Evolutionary conservation across 768 basidiomycete genomes (phyloP).

Genomic region (Rhodosporidiobolus sp.): DNA sequence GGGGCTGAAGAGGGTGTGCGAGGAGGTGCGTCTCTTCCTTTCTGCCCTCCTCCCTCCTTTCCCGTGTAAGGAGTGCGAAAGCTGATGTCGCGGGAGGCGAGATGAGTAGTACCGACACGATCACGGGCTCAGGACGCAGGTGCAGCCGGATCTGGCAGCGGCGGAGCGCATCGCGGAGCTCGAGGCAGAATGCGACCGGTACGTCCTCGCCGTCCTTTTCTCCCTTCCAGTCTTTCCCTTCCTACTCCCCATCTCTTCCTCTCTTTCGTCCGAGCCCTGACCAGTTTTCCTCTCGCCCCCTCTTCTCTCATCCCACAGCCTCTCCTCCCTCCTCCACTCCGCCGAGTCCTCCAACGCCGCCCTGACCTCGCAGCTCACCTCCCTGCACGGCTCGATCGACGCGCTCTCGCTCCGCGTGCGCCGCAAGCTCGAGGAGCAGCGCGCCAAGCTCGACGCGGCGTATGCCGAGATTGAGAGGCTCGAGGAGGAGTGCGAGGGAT

Average conservation of each 20-base stretch:
- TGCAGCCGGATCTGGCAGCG: too few relatives aligned
- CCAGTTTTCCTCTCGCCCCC: background rate
- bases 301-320: background rate
- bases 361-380: constrained; percentile 6
- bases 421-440: constrained; percentile 16
- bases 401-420: constrained; percentile 10
- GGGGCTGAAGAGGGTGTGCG: background rate
- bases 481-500: background rate
- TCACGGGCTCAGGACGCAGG: background rate
- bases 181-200: constrained; percentile 20
- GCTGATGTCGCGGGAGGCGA: background rate
- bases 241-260: background rate
- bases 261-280: background rate
- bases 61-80: too few relatives aligned
- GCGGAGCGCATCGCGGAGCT: background rate
- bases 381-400: constrained; percentile 20
- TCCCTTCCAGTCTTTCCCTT: background rate
- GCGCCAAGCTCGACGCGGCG: background rate
- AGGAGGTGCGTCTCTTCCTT: background rate
- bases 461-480: constrained; percentile 8
- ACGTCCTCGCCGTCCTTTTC: background rate
- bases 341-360: background rate
- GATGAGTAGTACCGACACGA: background rate
- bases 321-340: constrained; percentile 8
- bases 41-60: too few relatives aligned